Evolutionary conservation across 371 early-diverging fungal species (phyloP).

Genomic region (Fennellomyces sp.): DNA sequence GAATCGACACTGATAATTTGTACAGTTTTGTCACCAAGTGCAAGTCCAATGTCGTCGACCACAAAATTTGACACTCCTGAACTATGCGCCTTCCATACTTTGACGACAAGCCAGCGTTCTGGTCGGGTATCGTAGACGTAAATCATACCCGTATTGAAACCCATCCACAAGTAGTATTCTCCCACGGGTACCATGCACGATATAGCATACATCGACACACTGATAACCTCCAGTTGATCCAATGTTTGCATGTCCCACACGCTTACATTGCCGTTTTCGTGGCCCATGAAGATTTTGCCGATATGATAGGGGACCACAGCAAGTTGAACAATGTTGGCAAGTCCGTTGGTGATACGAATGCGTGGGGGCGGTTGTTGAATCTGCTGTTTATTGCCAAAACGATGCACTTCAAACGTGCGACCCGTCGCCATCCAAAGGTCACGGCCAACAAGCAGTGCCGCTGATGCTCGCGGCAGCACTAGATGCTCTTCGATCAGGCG

Average conservation of each 20-base stretch:
- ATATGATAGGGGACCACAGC: slow-evolving; percentile 50
- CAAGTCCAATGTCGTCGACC: slow-evolving; percentile 56
- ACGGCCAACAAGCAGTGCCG: slow-evolving; percentile 51
- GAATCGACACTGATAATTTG: slow-evolving; percentile 67
- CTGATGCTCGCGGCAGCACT: slow-evolving; percentile 12
- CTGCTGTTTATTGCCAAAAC: slow-evolving; percentile 13
- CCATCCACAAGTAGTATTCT: slow-evolving; percentile 77
- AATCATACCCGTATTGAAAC: slow-evolving; percentile 80
- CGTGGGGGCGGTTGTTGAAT: slow-evolving; percentile 30
- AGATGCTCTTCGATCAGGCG: neutral
- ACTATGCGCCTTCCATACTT: slow-evolving; percentile 74
- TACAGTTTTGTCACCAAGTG: slow-evolving; percentile 37
- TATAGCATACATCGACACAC: slow-evolving; percentile 71
- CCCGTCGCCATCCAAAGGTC: slow-evolving; percentile 55
- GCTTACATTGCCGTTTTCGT: slow-evolving; percentile 82
- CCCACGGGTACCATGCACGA: slow-evolving; percentile 64
- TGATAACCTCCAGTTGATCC: slow-evolving; percentile 49
- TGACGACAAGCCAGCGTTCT: slow-evolving; percentile 63
- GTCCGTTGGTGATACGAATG: slow-evolving; percentile 46
- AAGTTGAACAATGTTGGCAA: slow-evolving; percentile 66
- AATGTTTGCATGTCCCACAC: slow-evolving; percentile 67
- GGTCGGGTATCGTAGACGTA: slow-evolving; percentile 71
- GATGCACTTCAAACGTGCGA: slow-evolving; percentile 16
- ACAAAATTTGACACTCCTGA: slow-evolving; percentile 56
- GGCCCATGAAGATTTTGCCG: slow-evolving; percentile 66